Percentiles rank a stretch among this genome's conserved stretches.
Evolutionary conservation across 2,329 filamentous ascomycete species (phyloP).

Genomic region (Biscogniauxia marginata): DNA sequence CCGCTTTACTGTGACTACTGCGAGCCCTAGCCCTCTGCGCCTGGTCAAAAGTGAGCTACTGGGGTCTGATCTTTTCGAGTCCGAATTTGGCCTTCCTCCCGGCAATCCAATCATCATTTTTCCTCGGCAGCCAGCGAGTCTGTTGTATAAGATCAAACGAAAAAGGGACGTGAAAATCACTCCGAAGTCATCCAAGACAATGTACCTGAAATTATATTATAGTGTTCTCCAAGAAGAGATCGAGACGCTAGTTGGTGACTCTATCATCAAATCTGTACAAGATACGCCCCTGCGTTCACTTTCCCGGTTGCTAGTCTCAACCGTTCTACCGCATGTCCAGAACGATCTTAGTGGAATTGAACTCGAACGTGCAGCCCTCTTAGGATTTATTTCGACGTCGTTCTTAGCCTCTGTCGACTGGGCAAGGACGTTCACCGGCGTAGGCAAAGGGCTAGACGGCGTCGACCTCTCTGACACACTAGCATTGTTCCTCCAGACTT

Average conservation of each 20-base stretch:
- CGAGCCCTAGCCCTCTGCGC: conserved; percentile 70
- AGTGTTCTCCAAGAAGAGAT: conserved; percentile 75
- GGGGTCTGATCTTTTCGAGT: conserved; percentile 66
- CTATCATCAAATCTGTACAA: conserved; percentile 41
- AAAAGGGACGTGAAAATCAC: conserved; percentile 38
- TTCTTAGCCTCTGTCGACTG: conserved; percentile 48
- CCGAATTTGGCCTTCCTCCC: conserved; percentile 57
- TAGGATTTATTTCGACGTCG: conserved; percentile 49
- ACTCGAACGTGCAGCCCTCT: conserved; percentile 55
- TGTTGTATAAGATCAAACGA: conserved; percentile 75
- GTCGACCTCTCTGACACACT: conserved; percentile 32
- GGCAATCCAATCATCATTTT: conserved; percentile 64
- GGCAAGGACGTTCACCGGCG: conserved; percentile 48
- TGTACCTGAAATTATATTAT: conserved; percentile 74
- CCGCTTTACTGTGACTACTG: conserved; percentile 85
- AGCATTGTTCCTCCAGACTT: conserved; percentile 36
- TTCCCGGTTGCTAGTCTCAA: conserved; percentile 44
- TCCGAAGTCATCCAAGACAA: conserved; percentile 41
- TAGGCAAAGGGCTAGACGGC: conserved; percentile 42
- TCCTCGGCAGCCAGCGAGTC: conserved; percentile 74
- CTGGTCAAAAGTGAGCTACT: conserved; percentile 70
- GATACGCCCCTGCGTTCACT: conserved; percentile 45
- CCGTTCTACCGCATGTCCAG: conserved; percentile 44
- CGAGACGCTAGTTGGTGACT: conserved; percentile 45
- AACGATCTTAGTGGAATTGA: conserved; percentile 47